These are phyloP conservation scores for Vachellia collinsii DNA, from an alignment of 306 rosid species.

Conservation along the genomic window DNA sequence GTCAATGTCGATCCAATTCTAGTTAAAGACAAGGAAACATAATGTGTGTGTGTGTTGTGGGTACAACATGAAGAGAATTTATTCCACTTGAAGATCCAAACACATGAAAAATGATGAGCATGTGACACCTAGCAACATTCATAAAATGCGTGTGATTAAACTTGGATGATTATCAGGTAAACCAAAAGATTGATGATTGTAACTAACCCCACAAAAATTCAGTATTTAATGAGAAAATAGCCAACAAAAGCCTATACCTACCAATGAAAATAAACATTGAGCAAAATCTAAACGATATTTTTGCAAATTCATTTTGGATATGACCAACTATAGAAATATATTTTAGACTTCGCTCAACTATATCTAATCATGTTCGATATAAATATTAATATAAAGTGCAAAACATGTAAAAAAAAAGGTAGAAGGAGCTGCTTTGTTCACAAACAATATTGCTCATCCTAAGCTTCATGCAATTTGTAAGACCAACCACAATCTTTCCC, in stretches of 20 bases:
- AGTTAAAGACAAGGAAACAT: slow-evolving; percentile 18
- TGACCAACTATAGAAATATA: background rate
- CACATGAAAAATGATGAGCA: background rate
- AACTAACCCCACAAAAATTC: background rate
- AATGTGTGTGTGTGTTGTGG: too few relatives aligned
- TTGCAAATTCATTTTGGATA: background rate
- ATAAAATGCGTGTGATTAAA: slow-evolving; percentile 12
- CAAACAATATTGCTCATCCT: background rate
- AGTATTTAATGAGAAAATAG: background rate
- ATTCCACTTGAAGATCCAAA: slow-evolving; percentile 28
- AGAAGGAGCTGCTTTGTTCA: background rate
- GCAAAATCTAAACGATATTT: background rate
- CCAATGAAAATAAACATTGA: background rate
- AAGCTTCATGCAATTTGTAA: background rate
- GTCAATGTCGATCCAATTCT: slow-evolving; percentile 29
- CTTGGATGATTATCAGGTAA: background rate
- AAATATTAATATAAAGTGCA: background rate
- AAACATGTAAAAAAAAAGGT: background rate
- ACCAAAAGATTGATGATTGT: background rate
- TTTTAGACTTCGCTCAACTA: background rate
- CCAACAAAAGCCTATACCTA: background rate
- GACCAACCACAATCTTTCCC: background rate
- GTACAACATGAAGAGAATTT: slow-evolving; percentile 13
- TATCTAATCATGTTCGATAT: background rate
- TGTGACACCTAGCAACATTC: background rate